A percentile compares a stretch with the other conserved stretches of the same genome.
phyloP scores from a whole-genome alignment of 305 asterid genomes.

The Striga hermonthica region DNA sequence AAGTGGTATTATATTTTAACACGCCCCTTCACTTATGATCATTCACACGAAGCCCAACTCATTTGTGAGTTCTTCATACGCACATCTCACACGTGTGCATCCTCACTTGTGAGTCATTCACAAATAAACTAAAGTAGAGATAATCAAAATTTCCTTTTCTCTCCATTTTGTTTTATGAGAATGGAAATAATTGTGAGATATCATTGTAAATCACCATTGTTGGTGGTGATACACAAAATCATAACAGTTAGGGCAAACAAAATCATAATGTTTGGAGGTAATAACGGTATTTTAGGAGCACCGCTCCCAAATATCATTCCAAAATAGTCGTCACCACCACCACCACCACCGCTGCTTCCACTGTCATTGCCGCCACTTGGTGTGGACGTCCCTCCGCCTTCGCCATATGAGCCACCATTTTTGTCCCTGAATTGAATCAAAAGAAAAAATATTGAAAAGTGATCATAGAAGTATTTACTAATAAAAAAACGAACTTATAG shows the following conservation, averaged over 20 bases:
- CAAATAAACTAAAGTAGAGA: too few species aligned
- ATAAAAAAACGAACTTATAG: neutral
- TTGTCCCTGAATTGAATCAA: conserved; percentile 47
- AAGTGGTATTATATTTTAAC: too few species aligned
- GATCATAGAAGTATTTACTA: neutral
- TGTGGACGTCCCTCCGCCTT: conserved; percentile 56
- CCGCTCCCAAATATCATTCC: conserved; percentile 70
- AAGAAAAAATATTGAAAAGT: neutral
- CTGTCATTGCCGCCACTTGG: conserved; percentile 25
- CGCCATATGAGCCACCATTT: conserved; percentile 50
- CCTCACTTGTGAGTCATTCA: too few species aligned
- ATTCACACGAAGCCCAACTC: too few species aligned
- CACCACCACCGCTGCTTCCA: conserved; percentile 29
- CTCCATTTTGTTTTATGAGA: neutral
- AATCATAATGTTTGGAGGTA: conserved; percentile 28
- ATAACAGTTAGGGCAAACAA: conserved; percentile 29
- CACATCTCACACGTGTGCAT: too few species aligned
- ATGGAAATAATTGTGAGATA: conserved; percentile 8
- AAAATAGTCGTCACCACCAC: conserved; percentile 48
- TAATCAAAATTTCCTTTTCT: too few species aligned
- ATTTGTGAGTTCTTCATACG: too few species aligned
- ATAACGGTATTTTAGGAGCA: conserved; percentile 34
- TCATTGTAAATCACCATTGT: conserved; percentile 30
- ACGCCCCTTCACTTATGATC: too few species aligned
- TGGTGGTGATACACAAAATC: conserved; percentile 34